Percentiles rank a stretch among this genome's conserved stretches.
phyloP scores from a whole-genome alignment of 345 rosid genomes.

The Salix caprea region DNA sequence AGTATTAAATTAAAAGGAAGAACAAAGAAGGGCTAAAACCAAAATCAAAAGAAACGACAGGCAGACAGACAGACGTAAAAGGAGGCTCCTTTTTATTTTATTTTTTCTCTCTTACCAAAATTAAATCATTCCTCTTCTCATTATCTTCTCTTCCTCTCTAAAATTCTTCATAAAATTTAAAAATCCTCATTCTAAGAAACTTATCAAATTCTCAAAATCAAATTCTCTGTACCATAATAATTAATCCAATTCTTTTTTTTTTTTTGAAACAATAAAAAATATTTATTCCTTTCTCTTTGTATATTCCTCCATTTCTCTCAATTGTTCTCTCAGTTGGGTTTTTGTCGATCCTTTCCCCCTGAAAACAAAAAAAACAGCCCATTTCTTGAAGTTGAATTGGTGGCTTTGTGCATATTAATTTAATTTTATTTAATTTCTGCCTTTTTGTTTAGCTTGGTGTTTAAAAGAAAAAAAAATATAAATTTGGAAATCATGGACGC shows the following conservation, averaged over 20 bases:
- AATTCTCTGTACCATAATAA: neutral
- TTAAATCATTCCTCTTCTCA: conserved; percentile 5
- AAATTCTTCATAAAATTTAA: neutral
- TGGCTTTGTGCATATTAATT: neutral
- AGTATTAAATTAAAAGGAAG: neutral
- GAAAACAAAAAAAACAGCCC: neutral
- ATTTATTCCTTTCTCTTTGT: neutral
- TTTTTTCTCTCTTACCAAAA: neutral
- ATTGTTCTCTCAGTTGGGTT: neutral
- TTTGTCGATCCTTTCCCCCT: neutral
- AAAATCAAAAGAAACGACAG: neutral
- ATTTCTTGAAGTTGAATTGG: neutral
- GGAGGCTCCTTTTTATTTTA: neutral
- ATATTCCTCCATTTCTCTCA: neutral
- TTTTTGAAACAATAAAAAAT: neutral
- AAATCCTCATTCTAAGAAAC: neutral
- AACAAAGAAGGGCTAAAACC: neutral
- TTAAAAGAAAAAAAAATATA: neutral
- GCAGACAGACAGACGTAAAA: neutral
- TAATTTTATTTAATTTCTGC: neutral
- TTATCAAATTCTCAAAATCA: neutral
- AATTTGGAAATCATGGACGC: neutral
- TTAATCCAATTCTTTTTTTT: neutral
- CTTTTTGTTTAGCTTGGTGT: neutral
- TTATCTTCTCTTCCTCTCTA: conserved; percentile 23